phyloP scores from a whole-genome alignment of 2,329 filamentous ascomycete genomes.

The Aspergillus nomiae region DNA sequence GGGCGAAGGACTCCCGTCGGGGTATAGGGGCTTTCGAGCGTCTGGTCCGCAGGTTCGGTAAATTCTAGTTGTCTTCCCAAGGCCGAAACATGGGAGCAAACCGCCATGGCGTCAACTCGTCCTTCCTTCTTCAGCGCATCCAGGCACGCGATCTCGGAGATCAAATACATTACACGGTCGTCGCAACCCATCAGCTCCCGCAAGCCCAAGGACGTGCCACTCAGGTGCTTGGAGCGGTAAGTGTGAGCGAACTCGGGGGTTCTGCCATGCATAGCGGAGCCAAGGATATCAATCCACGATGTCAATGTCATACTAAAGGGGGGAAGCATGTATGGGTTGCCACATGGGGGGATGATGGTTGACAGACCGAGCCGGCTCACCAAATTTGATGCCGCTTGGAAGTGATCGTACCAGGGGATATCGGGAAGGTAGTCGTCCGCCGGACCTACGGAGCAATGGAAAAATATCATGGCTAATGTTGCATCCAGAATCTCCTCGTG shows the following conservation, averaged over 20 bases:
- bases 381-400: slow-evolving; percentile 83
- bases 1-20: slow-evolving; percentile 70
- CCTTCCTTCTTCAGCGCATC: slow-evolving; percentile 82
- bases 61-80: slow-evolving; percentile 83
- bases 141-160: slow-evolving; percentile 95
- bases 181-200: slow-evolving; percentile 97
- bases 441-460: slow-evolving; percentile 88
- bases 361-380: slow-evolving; percentile 84
- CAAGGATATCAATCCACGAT: slow-evolving; percentile 95
- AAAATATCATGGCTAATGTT: slow-evolving; percentile 92
- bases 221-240: slow-evolving; percentile 91
- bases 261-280: slow-evolving; percentile 84
- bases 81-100: slow-evolving; percentile 87
- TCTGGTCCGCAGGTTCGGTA: slow-evolving; percentile 69
- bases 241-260: slow-evolving; percentile 88
- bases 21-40: slow-evolving; percentile 61
- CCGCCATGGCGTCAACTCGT: slow-evolving; percentile 75
- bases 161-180: slow-evolving; percentile 95
- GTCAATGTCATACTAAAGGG: slow-evolving; percentile 91
- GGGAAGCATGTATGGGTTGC: slow-evolving; percentile 63
- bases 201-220: slow-evolving; percentile 67
- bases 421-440: slow-evolving; percentile 83
- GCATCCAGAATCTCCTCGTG: slow-evolving; percentile 90
- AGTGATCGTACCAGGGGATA: slow-evolving; percentile 96
- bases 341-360: slow-evolving; percentile 62